Conservation (phyloP, 2,329 filamentous ascomycete species). For the Sporothrix phasma region DNA sequence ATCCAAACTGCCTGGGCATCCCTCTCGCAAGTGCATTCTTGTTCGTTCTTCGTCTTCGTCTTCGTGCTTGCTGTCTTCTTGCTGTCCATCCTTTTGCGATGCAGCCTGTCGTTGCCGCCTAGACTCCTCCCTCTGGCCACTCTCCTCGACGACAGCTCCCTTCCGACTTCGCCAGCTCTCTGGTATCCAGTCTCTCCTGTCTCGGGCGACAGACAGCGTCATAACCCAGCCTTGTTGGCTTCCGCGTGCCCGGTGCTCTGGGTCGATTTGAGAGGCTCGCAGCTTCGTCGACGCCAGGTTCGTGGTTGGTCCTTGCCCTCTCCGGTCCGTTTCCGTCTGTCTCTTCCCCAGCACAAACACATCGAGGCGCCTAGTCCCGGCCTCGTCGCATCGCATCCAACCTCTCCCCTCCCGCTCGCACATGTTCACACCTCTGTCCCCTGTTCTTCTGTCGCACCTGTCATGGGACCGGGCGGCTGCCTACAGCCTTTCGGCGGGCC, state of each 20-base stretch:
- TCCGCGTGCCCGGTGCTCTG: not conserved
- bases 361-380: not conserved
- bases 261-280: not conserved
- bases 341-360: not conserved
- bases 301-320: not conserved
- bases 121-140: not conserved
- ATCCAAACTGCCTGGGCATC: not conserved
- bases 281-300: not conserved
- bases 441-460: not conserved
- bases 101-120: not conserved
- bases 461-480: not conserved
- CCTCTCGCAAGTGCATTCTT: not conserved
- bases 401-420: not conserved
- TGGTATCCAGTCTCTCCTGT: not conserved
- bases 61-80: too few species aligned
- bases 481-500: not conserved
- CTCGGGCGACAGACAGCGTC: too few species aligned
- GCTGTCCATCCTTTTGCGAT: not conserved
- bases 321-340: not conserved
- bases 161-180: not conserved
- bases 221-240: too few species aligned
- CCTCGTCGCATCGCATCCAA: not conserved
- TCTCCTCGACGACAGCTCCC: not conserved
- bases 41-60: not conserved
- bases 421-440: not conserved